A percentile compares a stretch with the other conserved stretches of the same genome.
Evolutionary conservation across 805 yeast species (phyloP).

Genomic region (Candida hungchunana): DNA sequence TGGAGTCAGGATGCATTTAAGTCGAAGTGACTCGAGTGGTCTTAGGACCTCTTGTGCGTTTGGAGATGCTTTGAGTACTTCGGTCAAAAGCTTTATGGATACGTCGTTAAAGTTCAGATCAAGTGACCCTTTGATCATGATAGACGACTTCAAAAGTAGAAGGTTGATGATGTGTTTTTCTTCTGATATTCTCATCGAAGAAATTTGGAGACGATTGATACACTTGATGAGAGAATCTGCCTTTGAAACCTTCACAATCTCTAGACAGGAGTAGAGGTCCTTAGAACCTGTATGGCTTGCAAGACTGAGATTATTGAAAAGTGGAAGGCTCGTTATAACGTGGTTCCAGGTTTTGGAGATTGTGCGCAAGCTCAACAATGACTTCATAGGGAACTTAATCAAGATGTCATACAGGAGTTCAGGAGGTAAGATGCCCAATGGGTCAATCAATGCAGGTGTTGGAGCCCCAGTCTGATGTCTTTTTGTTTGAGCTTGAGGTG

Average conservation of each 20-base stretch:
- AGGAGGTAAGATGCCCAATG: constrained; percentile 8
- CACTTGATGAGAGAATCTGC: constrained; percentile 2
- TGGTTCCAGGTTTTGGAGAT: constrained; percentile 20
- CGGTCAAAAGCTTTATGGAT: constrained; percentile 15
- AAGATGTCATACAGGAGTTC: constrained; percentile 11
- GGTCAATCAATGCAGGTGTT: too few species aligned
- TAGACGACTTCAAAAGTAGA: constrained; percentile 6
- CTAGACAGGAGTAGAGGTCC: constrained; percentile 19
- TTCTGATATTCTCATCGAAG: constrained; percentile 19
- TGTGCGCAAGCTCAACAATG: constrained; percentile 7
- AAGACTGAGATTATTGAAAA: constrained; percentile 16
- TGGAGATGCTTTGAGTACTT: constrained; percentile 5
- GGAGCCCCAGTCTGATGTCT: not conserved
- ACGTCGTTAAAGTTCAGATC: constrained; percentile 16
- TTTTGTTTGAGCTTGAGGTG: not conserved
- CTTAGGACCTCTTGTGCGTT: constrained; percentile 2
- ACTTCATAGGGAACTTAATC: constrained; percentile 3
- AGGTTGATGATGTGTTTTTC: constrained; percentile 18
- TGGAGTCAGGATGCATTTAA: constrained; percentile 19
- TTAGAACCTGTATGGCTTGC: constrained; percentile 8
- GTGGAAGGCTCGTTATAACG: constrained; percentile 9
- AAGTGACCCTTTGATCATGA: constrained; percentile 10
- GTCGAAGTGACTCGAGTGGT: constrained; percentile 9
- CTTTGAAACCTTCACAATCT: constrained; percentile 13
- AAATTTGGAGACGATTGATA: constrained; percentile 10